Conservation (phyloP, 2,329 filamentous ascomycete species). For the Claviceps quebecensis region DNA sequence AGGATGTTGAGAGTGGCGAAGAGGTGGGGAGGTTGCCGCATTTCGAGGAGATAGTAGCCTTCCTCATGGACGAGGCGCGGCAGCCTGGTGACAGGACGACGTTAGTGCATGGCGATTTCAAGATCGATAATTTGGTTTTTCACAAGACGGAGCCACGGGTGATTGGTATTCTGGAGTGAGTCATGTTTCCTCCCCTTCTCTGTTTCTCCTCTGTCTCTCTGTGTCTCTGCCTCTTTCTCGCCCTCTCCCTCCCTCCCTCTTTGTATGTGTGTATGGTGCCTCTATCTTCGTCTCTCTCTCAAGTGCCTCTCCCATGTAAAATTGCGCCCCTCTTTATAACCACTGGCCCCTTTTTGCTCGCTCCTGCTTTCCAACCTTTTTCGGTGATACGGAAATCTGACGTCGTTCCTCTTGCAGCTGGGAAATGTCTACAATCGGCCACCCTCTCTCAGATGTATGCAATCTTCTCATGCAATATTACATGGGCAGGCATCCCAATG, state of each 20-base stretch:
- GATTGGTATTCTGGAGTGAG: conserved; percentile 79
- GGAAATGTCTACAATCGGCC: conserved; percentile 98
- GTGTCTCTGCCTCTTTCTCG: not conserved
- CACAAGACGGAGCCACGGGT: conserved; percentile 78
- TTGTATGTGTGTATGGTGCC: not conserved
- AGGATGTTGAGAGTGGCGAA: conserved; percentile 62
- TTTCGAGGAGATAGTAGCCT: conserved; percentile 64
- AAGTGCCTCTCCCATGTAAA: no score
- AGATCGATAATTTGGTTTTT: conserved; percentile 84
- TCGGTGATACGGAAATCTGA: not conserved
- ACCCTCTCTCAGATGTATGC: conserved; percentile 79
- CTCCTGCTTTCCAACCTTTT: not conserved
- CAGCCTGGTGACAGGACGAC: conserved; percentile 68
- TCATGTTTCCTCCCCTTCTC: conserved; percentile 4
- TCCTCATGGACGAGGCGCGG: conserved; percentile 54
- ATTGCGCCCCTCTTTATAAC: no score
- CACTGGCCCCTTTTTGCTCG: not conserved
- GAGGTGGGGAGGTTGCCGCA: conserved; percentile 73
- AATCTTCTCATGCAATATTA: conserved; percentile 48
- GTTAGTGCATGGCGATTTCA: conserved; percentile 91
- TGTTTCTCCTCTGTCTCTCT: not conserved
- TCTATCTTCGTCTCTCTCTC: no score
- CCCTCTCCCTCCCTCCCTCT: not conserved
- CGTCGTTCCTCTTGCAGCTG: conserved; percentile 35
- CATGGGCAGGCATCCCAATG: conserved; percentile 16